Evolutionary conservation across 208 protist genomes (phyloP), one percentile per base, ranked within the genome.

Genomic region (Phytomonas sp.): DNA sequence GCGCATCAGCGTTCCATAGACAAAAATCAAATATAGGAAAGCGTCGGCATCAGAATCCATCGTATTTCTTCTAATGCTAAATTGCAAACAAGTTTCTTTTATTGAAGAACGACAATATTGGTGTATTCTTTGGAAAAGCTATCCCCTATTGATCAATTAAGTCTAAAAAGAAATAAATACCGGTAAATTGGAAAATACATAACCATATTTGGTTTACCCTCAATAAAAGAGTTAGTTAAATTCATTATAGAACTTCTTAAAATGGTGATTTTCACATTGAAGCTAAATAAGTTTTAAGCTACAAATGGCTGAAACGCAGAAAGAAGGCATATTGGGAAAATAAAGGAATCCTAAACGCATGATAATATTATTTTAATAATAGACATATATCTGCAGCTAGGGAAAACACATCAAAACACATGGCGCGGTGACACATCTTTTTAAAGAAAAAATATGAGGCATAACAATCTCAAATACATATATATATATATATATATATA

Each of bases 1-100:
- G 11, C 86, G 78, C 71, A 80, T 76, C 32, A 92, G 79, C 66
- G 86, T 89, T 31, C 86, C 86, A 73, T 89, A 88, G 29, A 92
- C 83, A 75, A 92, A 89, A 23, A 88, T 36, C n/a, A 92, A 62
- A 29, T 74, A 63, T 8, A 31, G 74, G 14, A 64, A 64, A 64
- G 19, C 31, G 14, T 4, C 12, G 36, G 3, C 36, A 64, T 64
- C 14, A 64, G 36, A 42, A 40, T 64, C 10, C 36, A 64, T 64
- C 36, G 31, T 4, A 64, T 64, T 64, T 3, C 2, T 3, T 64
- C 11, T 16, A 40, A 42, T 4, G 6, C 19, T 49, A 10, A 49
- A 63, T 31, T 34, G 1, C 10, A 31, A 63, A 34, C 23, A 10
- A 19, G 60, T 63, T 63, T 29, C 29, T 63, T 63, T 63, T 63